phyloP scores from a whole-genome alignment of 116 monocot species.

The Zostera marina region DNA sequence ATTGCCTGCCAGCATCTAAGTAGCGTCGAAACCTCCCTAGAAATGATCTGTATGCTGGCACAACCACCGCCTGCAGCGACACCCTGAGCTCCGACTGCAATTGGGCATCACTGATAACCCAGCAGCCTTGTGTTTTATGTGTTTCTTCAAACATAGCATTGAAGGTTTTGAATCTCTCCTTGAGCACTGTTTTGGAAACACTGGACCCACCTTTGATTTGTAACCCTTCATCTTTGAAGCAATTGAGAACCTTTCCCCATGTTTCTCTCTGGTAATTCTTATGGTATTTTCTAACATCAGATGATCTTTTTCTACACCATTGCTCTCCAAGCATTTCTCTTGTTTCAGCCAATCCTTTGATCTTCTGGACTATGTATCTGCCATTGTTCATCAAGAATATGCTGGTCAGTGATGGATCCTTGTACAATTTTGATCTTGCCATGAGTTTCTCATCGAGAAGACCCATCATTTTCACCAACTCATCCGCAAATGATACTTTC shows the following conservation, averaged over 20 bases:
- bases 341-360: conserved; percentile 32
- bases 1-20: conserved; percentile 32
- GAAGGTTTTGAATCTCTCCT: conserved; percentile 46
- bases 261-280: conserved; percentile 62
- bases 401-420: conserved; percentile 29
- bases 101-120: conserved; percentile 52
- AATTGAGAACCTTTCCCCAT: conserved; percentile 30
- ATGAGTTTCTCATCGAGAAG: conserved; percentile 34
- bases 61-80: conserved; percentile 40
- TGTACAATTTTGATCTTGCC: conserved; percentile 50
- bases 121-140: conserved; percentile 37
- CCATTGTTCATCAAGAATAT: conserved; percentile 86
- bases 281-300: conserved; percentile 41
- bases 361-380: conserved; percentile 65
- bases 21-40: conserved; percentile 34
- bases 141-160: conserved; percentile 49
- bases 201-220: conserved; percentile 12
- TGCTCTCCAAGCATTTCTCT: conserved; percentile 28
- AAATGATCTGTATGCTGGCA: conserved; percentile 46
- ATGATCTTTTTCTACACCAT: conserved; percentile 37
- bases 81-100: conserved; percentile 50
- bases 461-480: conserved; percentile 42
- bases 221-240: conserved; percentile 38
- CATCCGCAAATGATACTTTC: conserved; percentile 17
- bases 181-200: conserved; percentile 30